Conservation (phyloP, 305 asterid species). For the Plantago coronopus region DNA sequence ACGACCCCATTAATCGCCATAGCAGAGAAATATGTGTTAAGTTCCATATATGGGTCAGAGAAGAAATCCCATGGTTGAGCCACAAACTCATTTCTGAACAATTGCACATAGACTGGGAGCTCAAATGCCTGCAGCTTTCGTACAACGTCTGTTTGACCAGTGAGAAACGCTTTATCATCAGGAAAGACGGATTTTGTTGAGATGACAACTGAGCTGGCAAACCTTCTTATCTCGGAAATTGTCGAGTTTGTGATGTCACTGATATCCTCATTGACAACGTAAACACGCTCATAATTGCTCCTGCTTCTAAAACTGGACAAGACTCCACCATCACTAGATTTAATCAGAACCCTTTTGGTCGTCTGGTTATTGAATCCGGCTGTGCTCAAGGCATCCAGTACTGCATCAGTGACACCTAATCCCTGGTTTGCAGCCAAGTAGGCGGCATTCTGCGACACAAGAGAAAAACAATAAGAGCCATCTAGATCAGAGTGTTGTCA, state of each 20-base stretch:
- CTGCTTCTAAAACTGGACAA: conserved; percentile 44
- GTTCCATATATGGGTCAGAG: conserved; percentile 65
- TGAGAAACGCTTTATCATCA: conserved; percentile 23
- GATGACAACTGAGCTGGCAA: conserved; percentile 57
- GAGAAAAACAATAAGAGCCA: background rate
- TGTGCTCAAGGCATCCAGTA: conserved; percentile 42
- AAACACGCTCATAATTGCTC: conserved; percentile 56
- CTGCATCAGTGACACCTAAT: conserved; percentile 56
- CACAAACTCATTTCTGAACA: conserved; percentile 62
- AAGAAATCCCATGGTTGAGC: conserved; percentile 90
- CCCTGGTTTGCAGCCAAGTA: conserved; percentile 68
- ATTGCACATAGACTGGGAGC: conserved; percentile 54
- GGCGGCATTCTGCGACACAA: conserved; percentile 53
- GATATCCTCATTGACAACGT: conserved; percentile 43
- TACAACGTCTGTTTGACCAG: conserved; percentile 40
- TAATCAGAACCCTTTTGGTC: conserved; percentile 48
- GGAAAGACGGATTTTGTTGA: conserved; percentile 54
- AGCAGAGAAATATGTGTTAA: conserved; percentile 31
- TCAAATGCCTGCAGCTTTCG: conserved; percentile 47
- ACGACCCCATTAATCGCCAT: conserved; percentile 50
- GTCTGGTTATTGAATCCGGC: conserved; percentile 49
- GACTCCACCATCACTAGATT: conserved; percentile 69
- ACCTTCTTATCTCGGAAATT: conserved; percentile 48
- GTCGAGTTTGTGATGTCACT: conserved; percentile 54
- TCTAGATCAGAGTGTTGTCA: background rate